A percentile compares a stretch with the other conserved stretches of the same genome.
Evolutionary conservation across 1,139 yeast species (phyloP).

Genomic region (Yamadazyma aaseri): DNA sequence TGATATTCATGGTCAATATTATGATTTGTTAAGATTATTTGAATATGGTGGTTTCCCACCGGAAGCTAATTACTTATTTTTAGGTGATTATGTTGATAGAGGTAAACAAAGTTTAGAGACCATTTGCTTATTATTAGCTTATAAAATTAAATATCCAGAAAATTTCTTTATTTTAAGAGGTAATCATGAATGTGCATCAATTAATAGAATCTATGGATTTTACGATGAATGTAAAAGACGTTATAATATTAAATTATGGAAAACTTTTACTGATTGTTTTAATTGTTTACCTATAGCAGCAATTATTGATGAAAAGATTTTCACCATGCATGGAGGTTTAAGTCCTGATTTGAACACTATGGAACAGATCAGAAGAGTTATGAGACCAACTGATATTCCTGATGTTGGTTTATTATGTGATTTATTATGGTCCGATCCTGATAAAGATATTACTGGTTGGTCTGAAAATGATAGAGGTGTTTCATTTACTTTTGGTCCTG

Average conservation of each 20-base stretch:
- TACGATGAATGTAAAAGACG: conserved; percentile 73
- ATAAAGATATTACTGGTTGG: conserved; percentile 97
- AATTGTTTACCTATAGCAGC: conserved; percentile 98
- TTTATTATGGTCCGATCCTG: conserved; percentile 97
- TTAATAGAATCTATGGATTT: conserved; percentile 75
- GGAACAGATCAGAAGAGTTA: conserved; percentile 97
- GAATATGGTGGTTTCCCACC: conserved; percentile 99
- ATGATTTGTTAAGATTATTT: conserved; percentile 88
- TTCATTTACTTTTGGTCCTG: conserved; percentile 96
- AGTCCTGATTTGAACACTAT: conserved; percentile 94
- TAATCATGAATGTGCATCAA: conserved; percentile 96
- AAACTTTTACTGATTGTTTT: conserved; percentile 96
- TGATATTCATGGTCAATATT: conserved; percentile 97
- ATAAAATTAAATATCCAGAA: conserved; percentile 96
- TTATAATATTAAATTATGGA: conserved; percentile 96
- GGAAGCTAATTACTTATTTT: conserved; percentile 91
- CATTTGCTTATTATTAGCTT: conserved; percentile 86
- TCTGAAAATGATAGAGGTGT: conserved; percentile 98
- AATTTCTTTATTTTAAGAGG: conserved; percentile 94
- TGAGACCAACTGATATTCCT: conserved; percentile 98
- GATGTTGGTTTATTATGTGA: conserved; percentile 95
- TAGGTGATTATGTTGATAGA: conserved; percentile 97
- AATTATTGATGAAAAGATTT: conserved; percentile 93
- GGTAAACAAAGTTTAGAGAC: conserved; percentile 97
- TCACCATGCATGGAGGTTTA: conserved; percentile 98